Conservation (phyloP, 108 stramenopile genomes). For the Schizochytrium sp. region DNA sequence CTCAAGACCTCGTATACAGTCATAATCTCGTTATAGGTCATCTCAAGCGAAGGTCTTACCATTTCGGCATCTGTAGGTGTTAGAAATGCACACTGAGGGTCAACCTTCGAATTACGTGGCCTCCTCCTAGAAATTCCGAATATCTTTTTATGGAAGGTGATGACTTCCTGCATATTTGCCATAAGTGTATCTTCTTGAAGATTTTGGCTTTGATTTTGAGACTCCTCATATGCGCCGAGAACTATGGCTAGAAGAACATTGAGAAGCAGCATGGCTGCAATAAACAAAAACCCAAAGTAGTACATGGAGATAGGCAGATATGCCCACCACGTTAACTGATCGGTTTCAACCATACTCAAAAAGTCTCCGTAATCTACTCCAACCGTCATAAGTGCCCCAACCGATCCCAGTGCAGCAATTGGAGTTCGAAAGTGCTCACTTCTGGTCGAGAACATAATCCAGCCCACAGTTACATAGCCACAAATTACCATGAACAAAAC, state of each 20-base stretch:
- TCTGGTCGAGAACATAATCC: conserved; percentile 12
- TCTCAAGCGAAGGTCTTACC: background rate
- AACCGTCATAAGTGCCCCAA: background rate
- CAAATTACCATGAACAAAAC: background rate
- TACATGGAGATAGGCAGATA: conserved; percentile 42
- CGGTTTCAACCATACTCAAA: conserved; percentile 3
- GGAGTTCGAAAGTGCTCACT: conserved; percentile 14
- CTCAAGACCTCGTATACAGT: conserved; percentile 26
- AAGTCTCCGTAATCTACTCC: conserved; percentile 54
- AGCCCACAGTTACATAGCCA: conserved; percentile 12
- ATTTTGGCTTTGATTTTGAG: background rate
- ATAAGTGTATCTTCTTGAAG: background rate
- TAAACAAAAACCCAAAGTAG: conserved; percentile 51
- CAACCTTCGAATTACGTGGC: background rate
- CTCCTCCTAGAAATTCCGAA: background rate
- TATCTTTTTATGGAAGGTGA: background rate
- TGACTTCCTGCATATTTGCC: background rate
- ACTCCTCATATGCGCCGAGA: conserved; percentile 10
- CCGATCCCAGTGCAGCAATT: background rate
- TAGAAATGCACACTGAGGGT: conserved; percentile 21
- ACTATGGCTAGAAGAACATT: conserved; percentile 39
- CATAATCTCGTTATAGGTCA: conserved; percentile 5
- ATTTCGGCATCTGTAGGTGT: background rate
- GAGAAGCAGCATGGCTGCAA: conserved; percentile 38
- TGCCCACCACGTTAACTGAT: conserved; percentile 36